Percentiles rank a stretch among this genome's conserved stretches.
phyloP scores from a whole-genome alignment of 352 stramenopile species.

The Phytopythium aichiense region DNA sequence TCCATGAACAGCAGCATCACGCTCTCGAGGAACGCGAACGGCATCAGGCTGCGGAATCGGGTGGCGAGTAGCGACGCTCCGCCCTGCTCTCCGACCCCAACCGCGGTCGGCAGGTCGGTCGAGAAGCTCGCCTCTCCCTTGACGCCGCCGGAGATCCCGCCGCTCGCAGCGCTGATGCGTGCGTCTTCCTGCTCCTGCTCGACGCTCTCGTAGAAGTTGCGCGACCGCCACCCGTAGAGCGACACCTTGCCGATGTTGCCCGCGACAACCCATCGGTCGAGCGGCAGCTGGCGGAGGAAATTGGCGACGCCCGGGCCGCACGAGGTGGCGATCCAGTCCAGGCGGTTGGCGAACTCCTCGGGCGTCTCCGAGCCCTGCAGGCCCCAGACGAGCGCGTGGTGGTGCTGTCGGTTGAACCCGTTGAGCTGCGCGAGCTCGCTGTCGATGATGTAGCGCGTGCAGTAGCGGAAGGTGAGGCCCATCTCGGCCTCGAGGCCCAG shows the following conservation, averaged over 20 bases:
- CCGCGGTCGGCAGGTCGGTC: background rate
- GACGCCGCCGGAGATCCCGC: background rate
- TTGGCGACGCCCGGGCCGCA: conserved; percentile 37
- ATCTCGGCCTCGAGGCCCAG: conserved; percentile 31
- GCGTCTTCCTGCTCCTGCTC: conserved; percentile 20
- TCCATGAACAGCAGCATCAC: conserved; percentile 41
- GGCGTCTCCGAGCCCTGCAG: conserved; percentile 39
- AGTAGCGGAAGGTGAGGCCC: conserved; percentile 43
- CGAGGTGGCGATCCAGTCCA: conserved; percentile 47
- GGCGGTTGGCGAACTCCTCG: conserved; percentile 44
- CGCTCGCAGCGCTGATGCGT: background rate
- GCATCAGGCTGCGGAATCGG: conserved; percentile 27
- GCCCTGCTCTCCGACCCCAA: background rate
- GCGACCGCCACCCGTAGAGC: conserved; percentile 47
- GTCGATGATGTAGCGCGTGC: conserved; percentile 53
- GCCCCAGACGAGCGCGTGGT: conserved; percentile 48
- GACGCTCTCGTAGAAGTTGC: conserved; percentile 36
- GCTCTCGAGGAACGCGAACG: conserved; percentile 43
- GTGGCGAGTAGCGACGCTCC: background rate
- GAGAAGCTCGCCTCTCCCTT: background rate
- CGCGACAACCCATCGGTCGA: conserved; percentile 45
- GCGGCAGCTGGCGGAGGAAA: conserved; percentile 34
- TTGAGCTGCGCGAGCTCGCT: conserved; percentile 31
- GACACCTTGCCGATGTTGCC: conserved; percentile 36
- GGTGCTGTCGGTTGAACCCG: conserved; percentile 36